A percentile compares a stretch with the other conserved stretches of the same genome.
Conservation (phyloP, 2,329 filamentous ascomycete species). For the Monosporascus ibericus region DNA sequence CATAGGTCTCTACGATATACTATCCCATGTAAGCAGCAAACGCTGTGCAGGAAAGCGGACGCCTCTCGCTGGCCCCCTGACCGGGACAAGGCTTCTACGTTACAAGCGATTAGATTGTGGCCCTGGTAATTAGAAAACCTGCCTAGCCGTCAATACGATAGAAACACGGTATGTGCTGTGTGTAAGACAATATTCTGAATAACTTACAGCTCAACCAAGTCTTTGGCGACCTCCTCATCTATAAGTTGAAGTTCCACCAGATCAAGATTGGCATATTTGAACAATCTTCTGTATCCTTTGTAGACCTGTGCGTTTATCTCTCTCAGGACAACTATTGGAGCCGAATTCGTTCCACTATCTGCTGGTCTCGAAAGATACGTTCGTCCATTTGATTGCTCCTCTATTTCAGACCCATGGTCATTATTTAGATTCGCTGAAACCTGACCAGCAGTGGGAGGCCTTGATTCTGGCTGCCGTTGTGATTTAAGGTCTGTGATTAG, state of each 20-base stretch:
- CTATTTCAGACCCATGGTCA: slow-evolving; percentile 2
- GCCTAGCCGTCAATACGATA: background rate
- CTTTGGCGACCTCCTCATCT: slow-evolving; percentile 23
- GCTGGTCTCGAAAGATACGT: slow-evolving; percentile 24
- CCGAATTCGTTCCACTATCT: slow-evolving; percentile 24
- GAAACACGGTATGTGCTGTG: too few relatives aligned
- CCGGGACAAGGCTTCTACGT: slow-evolving; percentile 15
- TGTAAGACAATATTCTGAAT: background rate
- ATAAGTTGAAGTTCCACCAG: slow-evolving; percentile 25
- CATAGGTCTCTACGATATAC: slow-evolving; percentile 26
- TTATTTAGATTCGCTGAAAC: slow-evolving; percentile 5
- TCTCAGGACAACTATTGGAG: slow-evolving; percentile 24
- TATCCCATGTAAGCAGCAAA: slow-evolving; percentile 33
- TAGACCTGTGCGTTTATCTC: slow-evolving; percentile 24
- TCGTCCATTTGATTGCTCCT: slow-evolving; percentile 13
- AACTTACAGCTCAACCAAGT: slow-evolving; percentile 25
- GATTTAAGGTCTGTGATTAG: slow-evolving; percentile 16
- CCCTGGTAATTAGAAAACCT: slow-evolving; percentile 25
- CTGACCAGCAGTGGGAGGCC: background rate
- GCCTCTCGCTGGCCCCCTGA: slow-evolving; percentile 28
- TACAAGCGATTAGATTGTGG: slow-evolving; percentile 22
- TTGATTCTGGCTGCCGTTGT: slow-evolving; percentile 1
- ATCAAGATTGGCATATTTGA: slow-evolving; percentile 22
- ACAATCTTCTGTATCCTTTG: slow-evolving; percentile 19
- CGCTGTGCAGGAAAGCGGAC: slow-evolving; percentile 34